Conservation (phyloP, 2,329 filamentous ascomycete genomes). For the Pseudonectria foliicola region DNA sequence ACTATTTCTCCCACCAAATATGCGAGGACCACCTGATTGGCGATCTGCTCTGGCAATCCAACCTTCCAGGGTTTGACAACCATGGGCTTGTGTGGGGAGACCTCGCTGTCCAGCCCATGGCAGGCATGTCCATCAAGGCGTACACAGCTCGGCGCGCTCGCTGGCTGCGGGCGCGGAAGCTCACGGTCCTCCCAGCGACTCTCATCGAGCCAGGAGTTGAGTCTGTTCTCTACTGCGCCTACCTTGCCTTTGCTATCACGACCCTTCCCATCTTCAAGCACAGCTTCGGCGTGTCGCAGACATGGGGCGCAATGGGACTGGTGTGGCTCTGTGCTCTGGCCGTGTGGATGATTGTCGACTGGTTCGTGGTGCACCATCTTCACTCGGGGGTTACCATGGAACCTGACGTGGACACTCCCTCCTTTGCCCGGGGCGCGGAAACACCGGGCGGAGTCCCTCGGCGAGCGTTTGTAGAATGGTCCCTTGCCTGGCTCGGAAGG, state of each 20-base stretch:
- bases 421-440: constrained; percentile 53
- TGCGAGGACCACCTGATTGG: constrained; percentile 97
- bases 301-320: constrained; percentile 58
- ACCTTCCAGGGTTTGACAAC: constrained; percentile 59
- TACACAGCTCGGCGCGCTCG: constrained; percentile 77
- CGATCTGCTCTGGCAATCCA: constrained; percentile 77
- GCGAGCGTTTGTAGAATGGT: constrained; percentile 62
- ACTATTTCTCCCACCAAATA: constrained; percentile 92
- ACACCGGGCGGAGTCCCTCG: constrained; percentile 32
- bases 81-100: constrained; percentile 82
- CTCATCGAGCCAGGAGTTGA: constrained; percentile 91
- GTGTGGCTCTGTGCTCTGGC: constrained; percentile 61
- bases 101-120: constrained; percentile 82
- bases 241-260: constrained; percentile 72
- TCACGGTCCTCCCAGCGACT: constrained; percentile 82
- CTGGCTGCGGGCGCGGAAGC: constrained; percentile 91
- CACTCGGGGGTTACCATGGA: constrained; percentile 68
- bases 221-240: constrained; percentile 72
- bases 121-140: constrained; percentile 66
- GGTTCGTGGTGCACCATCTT: constrained; percentile 63
- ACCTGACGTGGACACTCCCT: constrained; percentile 63
- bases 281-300: constrained; percentile 47
- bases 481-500: constrained; percentile 75
- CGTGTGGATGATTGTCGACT: constrained; percentile 70
- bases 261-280: constrained; percentile 59